These are phyloP conservation scores for Trametes gibbosa DNA, from an alignment of 768 basidiomycete species.

Conservation along the genomic window DNA sequence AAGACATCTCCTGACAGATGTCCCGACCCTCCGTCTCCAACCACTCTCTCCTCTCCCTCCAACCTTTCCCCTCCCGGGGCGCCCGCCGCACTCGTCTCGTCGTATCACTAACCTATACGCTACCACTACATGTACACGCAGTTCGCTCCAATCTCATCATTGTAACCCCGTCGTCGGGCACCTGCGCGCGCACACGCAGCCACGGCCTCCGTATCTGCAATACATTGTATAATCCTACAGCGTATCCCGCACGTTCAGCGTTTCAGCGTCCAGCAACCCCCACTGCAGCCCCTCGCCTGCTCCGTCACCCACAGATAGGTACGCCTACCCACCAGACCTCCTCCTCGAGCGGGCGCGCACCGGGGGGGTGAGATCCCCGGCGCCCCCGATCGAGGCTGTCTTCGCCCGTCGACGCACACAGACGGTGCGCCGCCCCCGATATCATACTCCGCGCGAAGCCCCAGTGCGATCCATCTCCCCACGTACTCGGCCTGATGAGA, in stretches of 20 bases:
- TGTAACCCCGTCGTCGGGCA: neutral
- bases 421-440: slow-evolving; percentile 2
- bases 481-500: slow-evolving; percentile 3
- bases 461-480: slow-evolving; percentile 10
- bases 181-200: neutral
- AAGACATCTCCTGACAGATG: slow-evolving; percentile 16
- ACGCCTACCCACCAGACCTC: neutral
- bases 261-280: slow-evolving; percentile 3
- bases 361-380: slow-evolving; percentile 10
- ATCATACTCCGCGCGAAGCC: slow-evolving; percentile 9
- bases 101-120: neutral
- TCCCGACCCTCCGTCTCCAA: neutral
- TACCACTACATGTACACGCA: neutral
- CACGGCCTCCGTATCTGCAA: neutral
- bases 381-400: slow-evolving; percentile 18
- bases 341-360: neutral
- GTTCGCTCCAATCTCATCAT: neutral
- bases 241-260: neutral
- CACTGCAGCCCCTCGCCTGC: neutral
- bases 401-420: neutral
- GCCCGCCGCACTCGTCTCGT: too few relatives aligned
- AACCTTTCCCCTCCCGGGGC: neutral
- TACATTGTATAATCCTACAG: neutral
- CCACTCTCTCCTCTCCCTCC: neutral
- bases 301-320: neutral